Evolutionary conservation across 2,329 filamentous ascomycete genomes (phyloP), one percentile per base, ranked within the genome.

Genomic region (Fusarium dlaminii): DNA sequence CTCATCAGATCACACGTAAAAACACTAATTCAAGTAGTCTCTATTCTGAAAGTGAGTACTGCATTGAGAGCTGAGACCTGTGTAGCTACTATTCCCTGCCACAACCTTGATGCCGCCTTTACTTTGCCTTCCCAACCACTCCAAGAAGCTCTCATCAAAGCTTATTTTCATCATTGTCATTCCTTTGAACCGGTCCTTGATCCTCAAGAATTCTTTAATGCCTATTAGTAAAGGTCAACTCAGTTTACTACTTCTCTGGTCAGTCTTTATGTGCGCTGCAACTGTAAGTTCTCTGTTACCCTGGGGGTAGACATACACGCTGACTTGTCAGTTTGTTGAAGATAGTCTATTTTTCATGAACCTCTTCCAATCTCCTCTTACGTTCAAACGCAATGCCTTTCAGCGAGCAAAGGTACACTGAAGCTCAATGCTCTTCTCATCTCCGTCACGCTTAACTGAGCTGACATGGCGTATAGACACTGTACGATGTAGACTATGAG

Each of bases 221-320:
- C 36, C 7, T 55, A 55, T 37, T 37, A 40, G 20, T 24, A 42
- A 61, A 29, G 58, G 58, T 0, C 29, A 42, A 27, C n/a, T 61
- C 10, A 54, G 46, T 13, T 42, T 61, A 6, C 40, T 61, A 11
- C 29, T 61, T 14, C 45, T 61, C 4, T 61, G 46, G 58, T 34
- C 24, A 7, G 2, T 61, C 32, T 61, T 61, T 11, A 54, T 61
- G 36, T 61, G 58, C 24, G 29, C 36, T 29, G 45, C 46, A 27
- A 61, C 45, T 27, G 46, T 54, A 36, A 22, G 57, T 42, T 18
- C 9, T 4, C 18, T 6, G 5, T 6, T 10, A 8, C 27, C 5
- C 4, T 6, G 6, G 6, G 5, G 17, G 15, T 11, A 17, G 10
- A 32, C 5, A 17, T 8, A 4, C 4, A 6, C 27, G 1, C 27